phyloP scores from a whole-genome alignment of 768 basidiomycete genomes.

The Phlebiopsis gigantea region DNA sequence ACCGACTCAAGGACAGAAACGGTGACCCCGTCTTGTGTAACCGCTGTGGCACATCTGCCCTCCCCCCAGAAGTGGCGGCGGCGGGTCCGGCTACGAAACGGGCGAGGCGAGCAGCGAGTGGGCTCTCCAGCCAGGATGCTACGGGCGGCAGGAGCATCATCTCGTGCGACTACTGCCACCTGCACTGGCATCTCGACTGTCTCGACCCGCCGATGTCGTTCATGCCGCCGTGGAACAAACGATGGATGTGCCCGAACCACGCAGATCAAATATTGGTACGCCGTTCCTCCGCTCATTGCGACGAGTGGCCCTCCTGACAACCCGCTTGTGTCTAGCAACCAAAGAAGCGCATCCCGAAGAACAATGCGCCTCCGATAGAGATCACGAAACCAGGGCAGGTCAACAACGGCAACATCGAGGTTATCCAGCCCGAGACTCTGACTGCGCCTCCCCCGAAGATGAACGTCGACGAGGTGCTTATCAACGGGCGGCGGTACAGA shows the following conservation, averaged over 20 bases:
- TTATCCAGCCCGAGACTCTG: conserved; percentile 62
- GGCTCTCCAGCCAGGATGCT: conserved; percentile 40
- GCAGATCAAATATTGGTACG: conserved; percentile 81
- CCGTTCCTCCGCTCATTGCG: conserved; percentile 13
- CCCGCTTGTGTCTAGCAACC: conserved; percentile 48
- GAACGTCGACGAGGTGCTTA: conserved; percentile 75
- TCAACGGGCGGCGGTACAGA: conserved; percentile 85
- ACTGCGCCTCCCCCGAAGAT: conserved; percentile 34
- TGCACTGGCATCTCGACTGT: conserved; percentile 98
- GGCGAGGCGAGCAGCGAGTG: conserved; percentile 40
- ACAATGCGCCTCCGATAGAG: conserved; percentile 61
- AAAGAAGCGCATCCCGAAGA: conserved; percentile 76
- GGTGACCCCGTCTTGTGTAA: conserved; percentile 85
- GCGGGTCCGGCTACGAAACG: conserved; percentile 51
- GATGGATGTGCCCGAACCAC: conserved; percentile 99
- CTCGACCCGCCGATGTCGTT: conserved; percentile 82
- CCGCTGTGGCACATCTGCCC: conserved; percentile 78
- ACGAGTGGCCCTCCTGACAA: conserved; percentile 11
- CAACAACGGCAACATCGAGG: conserved; percentile 92
- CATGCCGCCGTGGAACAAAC: conserved; percentile 83
- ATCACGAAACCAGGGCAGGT: conserved; percentile 65
- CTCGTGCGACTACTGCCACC: conserved; percentile 91
- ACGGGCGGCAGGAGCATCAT: conserved; percentile 65
- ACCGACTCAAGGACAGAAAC: conserved; percentile 81
- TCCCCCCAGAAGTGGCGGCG: conserved; percentile 50